Percentiles rank a stretch among this genome's conserved stretches.
phyloP scores from a whole-genome alignment of 495 filamentous ascomycete species.

The Lasiosphaeris hirsuta region DNA sequence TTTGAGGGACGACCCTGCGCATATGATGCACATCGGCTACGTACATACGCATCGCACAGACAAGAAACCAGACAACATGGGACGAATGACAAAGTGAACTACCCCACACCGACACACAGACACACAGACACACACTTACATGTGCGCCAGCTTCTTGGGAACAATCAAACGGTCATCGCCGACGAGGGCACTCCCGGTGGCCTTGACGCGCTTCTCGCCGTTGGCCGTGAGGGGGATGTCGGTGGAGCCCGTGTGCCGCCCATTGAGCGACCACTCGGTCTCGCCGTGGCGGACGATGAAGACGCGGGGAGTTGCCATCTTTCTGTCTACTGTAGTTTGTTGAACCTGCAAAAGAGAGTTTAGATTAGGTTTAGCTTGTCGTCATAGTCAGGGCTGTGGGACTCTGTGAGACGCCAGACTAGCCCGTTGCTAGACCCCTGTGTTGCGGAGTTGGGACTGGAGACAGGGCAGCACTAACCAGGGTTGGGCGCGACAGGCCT shows the following conservation, averaged over 20 bases:
- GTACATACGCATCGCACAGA: not conserved
- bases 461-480: not conserved
- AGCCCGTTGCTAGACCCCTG: not conserved
- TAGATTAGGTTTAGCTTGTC: not conserved
- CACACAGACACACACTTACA: conserved; percentile 42
- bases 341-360: not conserved
- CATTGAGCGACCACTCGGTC: conserved; percentile 95
- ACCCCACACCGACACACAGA: not conserved
- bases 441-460: not conserved
- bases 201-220: conserved; percentile 78
- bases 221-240: conserved; percentile 84
- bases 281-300: conserved; percentile 93
- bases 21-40: not conserved
- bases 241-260: conserved; percentile 81
- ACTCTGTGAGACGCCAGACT: not conserved
- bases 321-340: not conserved
- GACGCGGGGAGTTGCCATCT: conserved; percentile 65
- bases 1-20: not conserved
- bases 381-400: not conserved
- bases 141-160: conserved; percentile 72
- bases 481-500: not conserved
- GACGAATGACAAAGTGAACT: not conserved
- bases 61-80: not conserved
- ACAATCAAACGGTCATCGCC: conserved; percentile 84
- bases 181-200: conserved; percentile 79